Base-by-base conservation (phyloP, 345 rosid genomes). In the Gossypium bickii region DNA sequence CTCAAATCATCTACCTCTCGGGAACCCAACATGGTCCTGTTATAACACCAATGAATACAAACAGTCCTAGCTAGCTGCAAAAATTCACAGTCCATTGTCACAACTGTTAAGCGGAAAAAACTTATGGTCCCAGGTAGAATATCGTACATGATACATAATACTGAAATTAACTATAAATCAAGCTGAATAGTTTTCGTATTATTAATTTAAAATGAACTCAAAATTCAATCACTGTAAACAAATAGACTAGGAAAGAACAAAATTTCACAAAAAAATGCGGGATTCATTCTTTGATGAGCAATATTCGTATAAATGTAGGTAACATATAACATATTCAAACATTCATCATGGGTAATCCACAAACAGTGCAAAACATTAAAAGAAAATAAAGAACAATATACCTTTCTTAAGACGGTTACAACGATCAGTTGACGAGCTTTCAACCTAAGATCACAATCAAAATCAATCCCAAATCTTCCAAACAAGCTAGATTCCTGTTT, bases 1-100 rank as follows among this genome's bases (percentile, higher is more conserved):
- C 80, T 83, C 38, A 81, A 71, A 68, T 81, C 86, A 72, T 82
- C 80, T 64, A 82, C 82, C 62, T 68, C 82, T 75, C 68, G 77
- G 71, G 84, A 79, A 80, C 72, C 60, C 60, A 52, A 59, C 27
- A 81, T 78, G 74, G 74, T 83, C 89, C 92, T 86, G 83, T 22
- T 60, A 70, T 44, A 75, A 69, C 56, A 45, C 24, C 45, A 60
- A 10, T 10, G 62, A 16, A 69, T 69, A 70, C 57, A 38, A 38
- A 27, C 15, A 66, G 72, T 66, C 38, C 49, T n/a, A 82, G 63
- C 29, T n/a, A 82, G 71, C 83, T 79, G 78, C 79, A 48, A 78
- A 29, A 29, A 2, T 18, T 16, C 12, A 22, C 34, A 51, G 47
- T 27, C 25, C 38, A 67, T 45, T 22, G 11, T 22, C 29, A 67